Evolutionary conservation across 306 rosid species (phyloP).

Genomic region (Fragaria nilgerrensis): DNA sequence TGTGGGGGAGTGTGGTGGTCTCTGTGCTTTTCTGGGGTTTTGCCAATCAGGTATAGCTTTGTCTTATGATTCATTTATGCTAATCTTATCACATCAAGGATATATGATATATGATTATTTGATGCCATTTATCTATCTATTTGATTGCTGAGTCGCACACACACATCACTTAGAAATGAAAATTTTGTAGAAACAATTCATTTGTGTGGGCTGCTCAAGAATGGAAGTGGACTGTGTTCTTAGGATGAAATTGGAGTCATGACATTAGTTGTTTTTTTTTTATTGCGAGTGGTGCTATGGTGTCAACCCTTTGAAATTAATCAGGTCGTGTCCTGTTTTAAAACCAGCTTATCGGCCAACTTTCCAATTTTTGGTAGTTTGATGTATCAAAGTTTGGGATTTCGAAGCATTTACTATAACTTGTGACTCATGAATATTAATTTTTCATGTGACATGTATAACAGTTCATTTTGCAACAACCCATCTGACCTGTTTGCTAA

Average conservation of each 20-base stretch:
- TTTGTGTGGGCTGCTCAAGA: neutral
- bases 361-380: neutral
- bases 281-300: neutral
- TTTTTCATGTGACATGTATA: neutral
- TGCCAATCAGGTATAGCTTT: conserved; percentile 80
- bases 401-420: neutral
- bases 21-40: conserved; percentile 96
- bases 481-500: neutral
- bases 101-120: neutral
- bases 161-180: neutral
- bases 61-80: neutral
- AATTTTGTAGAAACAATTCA: neutral
- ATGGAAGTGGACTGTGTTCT: neutral
- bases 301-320: neutral
- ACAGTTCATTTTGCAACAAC: neutral
- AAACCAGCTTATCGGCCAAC: neutral
- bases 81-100: neutral
- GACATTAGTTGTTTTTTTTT: neutral
- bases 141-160: neutral
- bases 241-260: neutral
- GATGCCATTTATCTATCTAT: neutral
- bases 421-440: neutral
- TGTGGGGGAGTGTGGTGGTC: conserved; percentile 96
- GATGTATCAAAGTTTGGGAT: neutral
- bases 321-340: neutral